Conservation (phyloP, 2,329 filamentous ascomycete genomes). For the Talaromyces sp. region DNA sequence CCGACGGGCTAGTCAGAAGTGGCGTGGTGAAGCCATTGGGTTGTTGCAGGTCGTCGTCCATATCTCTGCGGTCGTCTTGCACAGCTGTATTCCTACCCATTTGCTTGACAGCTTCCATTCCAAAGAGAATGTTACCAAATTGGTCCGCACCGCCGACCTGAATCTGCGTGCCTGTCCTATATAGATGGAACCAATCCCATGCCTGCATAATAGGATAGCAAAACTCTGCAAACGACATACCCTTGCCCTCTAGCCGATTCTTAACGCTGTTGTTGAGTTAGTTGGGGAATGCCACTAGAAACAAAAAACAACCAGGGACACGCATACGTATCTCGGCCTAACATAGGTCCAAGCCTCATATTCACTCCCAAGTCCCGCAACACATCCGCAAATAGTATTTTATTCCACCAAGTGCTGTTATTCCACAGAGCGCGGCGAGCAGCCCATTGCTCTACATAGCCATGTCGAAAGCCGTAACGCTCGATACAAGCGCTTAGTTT, state of each 20-base stretch:
- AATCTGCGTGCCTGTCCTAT: conserved; percentile 66
- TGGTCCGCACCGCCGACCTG: conserved; percentile 96
- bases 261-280: conserved; percentile 56
- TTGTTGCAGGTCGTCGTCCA: conserved; percentile 33
- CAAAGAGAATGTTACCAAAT: conserved; percentile 91
- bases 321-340: conserved; percentile 77
- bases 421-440: conserved; percentile 68
- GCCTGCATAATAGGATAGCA: conserved; percentile 88
- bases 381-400: conserved; percentile 67
- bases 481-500: conserved; percentile 73
- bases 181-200: conserved; percentile 95
- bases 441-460: conserved; percentile 58
- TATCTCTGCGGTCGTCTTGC: conserved; percentile 33
- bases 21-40: conserved; percentile 89
- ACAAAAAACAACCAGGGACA: conserved; percentile 20
- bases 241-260: conserved; percentile 76
- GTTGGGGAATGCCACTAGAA: background rate
- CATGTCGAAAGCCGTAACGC: conserved; percentile 59
- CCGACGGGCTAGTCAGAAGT: conserved; percentile 76
- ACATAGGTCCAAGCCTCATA: conserved; percentile 78
- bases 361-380: conserved; percentile 67
- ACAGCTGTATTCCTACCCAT: conserved; percentile 51
- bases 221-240: conserved; percentile 93
- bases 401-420: conserved; percentile 80
- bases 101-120: conserved; percentile 77